phyloP scores from a whole-genome alignment of 495 filamentous ascomycete species.

The Usnea hakonensis region DNA sequence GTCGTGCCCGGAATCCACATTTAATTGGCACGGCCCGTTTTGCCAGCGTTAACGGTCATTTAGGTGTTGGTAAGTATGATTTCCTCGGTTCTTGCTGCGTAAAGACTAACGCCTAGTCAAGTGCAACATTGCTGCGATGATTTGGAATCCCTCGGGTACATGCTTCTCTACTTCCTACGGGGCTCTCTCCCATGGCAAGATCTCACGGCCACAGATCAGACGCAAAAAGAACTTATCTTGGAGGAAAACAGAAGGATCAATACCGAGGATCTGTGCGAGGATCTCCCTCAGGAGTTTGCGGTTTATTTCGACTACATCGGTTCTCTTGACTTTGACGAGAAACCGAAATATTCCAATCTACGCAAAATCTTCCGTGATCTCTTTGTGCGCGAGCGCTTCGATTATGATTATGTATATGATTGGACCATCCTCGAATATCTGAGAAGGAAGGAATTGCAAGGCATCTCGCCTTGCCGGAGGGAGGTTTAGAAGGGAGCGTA shows the following conservation, averaged over 20 bases:
- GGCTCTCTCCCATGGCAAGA: not conserved
- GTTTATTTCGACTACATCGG: conserved; percentile 23
- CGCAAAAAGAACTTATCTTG: conserved; percentile 13
- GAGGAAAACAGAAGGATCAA: conserved; percentile 17
- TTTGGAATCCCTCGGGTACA: conserved; percentile 26
- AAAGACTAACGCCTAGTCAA: conserved; percentile 22
- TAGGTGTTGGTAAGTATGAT: conserved; percentile 27
- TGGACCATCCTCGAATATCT: conserved; percentile 21
- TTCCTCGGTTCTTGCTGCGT: conserved; percentile 1
- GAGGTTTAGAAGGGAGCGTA: not conserved
- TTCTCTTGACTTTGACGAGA: conserved; percentile 26
- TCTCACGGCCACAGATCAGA: not conserved
- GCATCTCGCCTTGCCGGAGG: not conserved
- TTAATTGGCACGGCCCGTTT: conserved; percentile 12
- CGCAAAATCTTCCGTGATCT: conserved; percentile 25
- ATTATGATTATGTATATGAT: conserved; percentile 31
- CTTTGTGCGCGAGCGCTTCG: conserved; percentile 27
- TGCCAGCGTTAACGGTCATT: conserved; percentile 32
- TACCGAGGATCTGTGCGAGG: conserved; percentile 11
- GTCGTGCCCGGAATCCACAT: no score
- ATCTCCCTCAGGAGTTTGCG: conserved; percentile 15
- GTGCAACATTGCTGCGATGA: conserved; percentile 35
- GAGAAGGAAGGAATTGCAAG: not conserved
- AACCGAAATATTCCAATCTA: conserved; percentile 21
- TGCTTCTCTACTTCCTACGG: not conserved